phyloP scores from a whole-genome alignment of 495 filamentous ascomycete genomes.

The Penicillium ochrochloron region DNA sequence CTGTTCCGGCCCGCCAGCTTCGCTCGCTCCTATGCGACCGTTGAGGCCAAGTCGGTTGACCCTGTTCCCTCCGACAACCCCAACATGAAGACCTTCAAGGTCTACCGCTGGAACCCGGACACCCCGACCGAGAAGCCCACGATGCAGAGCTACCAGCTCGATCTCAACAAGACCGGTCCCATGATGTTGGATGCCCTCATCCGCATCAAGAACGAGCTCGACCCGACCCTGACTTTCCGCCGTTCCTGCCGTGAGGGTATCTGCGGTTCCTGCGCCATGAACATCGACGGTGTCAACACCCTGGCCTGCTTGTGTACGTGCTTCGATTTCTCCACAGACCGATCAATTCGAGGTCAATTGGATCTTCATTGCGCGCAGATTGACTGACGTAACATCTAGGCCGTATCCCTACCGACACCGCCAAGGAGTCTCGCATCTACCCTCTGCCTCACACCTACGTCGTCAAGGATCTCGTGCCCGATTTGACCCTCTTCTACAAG shows the following conservation, averaged over 20 bases:
- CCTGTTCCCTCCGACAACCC: slow-evolving; percentile 57
- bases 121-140: slow-evolving; percentile 84
- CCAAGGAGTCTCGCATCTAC: slow-evolving; percentile 89
- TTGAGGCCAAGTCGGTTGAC: slow-evolving; percentile 52
- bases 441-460: slow-evolving; percentile 98
- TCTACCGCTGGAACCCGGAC: slow-evolving; percentile 99
- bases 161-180: slow-evolving; percentile 97
- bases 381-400: slow-evolving; percentile 52
- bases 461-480: slow-evolving; percentile 97
- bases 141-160: slow-evolving; percentile 93
- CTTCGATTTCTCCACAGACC: neutral
- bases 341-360: neutral
- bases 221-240: slow-evolving; percentile 95
- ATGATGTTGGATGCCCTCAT: slow-evolving; percentile 98
- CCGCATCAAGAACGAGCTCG: slow-evolving; percentile 97
- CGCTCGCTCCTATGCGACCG: slow-evolving; percentile 56
- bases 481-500: slow-evolving; percentile 99
- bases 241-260: slow-evolving; percentile 96
- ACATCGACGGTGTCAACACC: slow-evolving; percentile 97
- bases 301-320: slow-evolving; percentile 95
- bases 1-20: slow-evolving; percentile 54
- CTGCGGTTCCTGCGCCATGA: slow-evolving; percentile 98
- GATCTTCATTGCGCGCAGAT: neutral
- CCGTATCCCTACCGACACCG: slow-evolving; percentile 87
- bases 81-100: slow-evolving; percentile 91